Evolutionary conservation across 306 rosid species (phyloP), one percentile per base, ranked within the genome.

Genomic region (Trifolium pratense): DNA sequence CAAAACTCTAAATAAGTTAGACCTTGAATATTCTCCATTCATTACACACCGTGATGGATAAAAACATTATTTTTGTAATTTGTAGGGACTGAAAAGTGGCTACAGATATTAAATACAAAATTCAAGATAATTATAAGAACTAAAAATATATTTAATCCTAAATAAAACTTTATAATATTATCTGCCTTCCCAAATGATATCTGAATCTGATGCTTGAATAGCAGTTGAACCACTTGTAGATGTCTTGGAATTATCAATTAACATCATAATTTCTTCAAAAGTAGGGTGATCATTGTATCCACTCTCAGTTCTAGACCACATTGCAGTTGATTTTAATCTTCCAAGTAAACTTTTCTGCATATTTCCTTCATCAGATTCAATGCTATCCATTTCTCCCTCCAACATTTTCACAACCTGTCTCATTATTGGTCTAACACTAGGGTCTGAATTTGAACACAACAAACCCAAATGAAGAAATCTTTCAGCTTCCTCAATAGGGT

Each of bases 381-480:
- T 18, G 16, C 23, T 73, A 49, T 78, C 70, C 15, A 26, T 62
- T 62, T 73, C 85, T 45, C 77, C 82, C 31, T 83, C 90, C 51
- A 91, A 37, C 15, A 87, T 55, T 56, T 86, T 84, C 68, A 86
- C 80, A 57, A 87, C 83, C 70, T 89, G 86, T 59, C 82, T 85
- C 84, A 91, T 89, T 6, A 79, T 86, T 64, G 95, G 92, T 63
- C 97, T 84, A 15, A 66, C 16, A 23, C 40, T 51, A 49, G 89
- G 82, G 52, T 89, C 89, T 20, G 82, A 80, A 67, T 79, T 57
- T 42, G 88, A 83, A 79, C 95, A 87, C 34, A 81, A 9, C 64
- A 91, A 78, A 40, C 91, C 92, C 80, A 89, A 78, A 62, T 70
- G 80, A 67, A 91, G 82, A 75, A 87, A 66, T 29, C 46, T 89